Conservation (phyloP, 805 yeast genomes). For the Candida berthetii region DNA sequence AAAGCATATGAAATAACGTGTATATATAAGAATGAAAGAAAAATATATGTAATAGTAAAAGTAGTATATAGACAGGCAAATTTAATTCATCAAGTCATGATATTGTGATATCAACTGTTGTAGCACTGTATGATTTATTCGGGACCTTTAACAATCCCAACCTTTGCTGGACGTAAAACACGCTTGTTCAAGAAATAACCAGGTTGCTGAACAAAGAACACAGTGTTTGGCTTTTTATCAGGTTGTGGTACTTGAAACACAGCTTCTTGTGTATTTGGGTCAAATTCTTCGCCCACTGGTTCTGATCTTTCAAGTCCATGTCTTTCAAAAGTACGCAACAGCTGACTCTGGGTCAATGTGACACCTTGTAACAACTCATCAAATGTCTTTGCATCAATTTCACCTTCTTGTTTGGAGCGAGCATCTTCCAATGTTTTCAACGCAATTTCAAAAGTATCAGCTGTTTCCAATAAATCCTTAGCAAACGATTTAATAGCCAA, state of each 20-base stretch:
- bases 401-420: slow-evolving; percentile 15
- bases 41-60: no score
- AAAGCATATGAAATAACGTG: no score
- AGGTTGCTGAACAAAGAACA: slow-evolving; percentile 46
- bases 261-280: slow-evolving; percentile 50
- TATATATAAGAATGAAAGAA: no score
- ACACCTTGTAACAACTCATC: slow-evolving; percentile 46
- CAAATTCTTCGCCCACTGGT: slow-evolving; percentile 42
- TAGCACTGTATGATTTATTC: slow-evolving; percentile 9
- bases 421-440: slow-evolving; percentile 18
- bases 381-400: slow-evolving; percentile 28
- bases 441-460: slow-evolving; percentile 24
- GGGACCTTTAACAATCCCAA: slow-evolving; percentile 43
- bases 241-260: slow-evolving; percentile 47
- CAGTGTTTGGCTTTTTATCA: slow-evolving; percentile 47
- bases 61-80: no score
- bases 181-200: slow-evolving; percentile 46
- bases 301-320: slow-evolving; percentile 46
- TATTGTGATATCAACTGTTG: no score
- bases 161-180: slow-evolving; percentile 53
- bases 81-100: no score
- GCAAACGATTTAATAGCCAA: slow-evolving; percentile 22
- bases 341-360: slow-evolving; percentile 39
- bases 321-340: slow-evolving; percentile 40
- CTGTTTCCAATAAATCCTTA: slow-evolving; percentile 20